Conservation (phyloP, 495 filamentous ascomycete species). For the Penicillium pancosmium region DNA sequence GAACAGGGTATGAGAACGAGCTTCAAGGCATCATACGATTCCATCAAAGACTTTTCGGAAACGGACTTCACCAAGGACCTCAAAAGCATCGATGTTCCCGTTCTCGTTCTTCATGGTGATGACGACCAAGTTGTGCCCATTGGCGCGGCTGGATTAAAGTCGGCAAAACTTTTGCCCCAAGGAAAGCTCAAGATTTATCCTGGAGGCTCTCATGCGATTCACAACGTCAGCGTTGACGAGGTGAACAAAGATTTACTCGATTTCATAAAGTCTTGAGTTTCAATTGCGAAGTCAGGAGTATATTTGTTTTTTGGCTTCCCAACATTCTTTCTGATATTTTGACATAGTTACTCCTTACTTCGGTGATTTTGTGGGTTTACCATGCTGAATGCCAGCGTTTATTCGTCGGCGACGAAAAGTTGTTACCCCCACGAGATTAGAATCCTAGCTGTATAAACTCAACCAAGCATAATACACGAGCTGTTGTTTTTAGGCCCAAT, state of each 20-base stretch:
- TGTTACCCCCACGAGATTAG: too few relatives aligned
- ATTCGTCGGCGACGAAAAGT: too few relatives aligned
- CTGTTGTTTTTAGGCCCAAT: too few relatives aligned
- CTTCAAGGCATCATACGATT: constrained; percentile 41
- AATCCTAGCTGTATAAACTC: too few relatives aligned
- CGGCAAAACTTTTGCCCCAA: constrained; percentile 37
- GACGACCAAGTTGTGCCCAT: constrained; percentile 46
- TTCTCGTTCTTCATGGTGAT: constrained; percentile 42
- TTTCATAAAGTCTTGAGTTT: constrained; percentile 23
- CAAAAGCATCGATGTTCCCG: constrained; percentile 42
- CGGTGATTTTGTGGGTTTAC: too few relatives aligned
- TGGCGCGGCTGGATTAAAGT: constrained; percentile 28
- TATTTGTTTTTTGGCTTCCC: too few relatives aligned
- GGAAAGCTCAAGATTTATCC: constrained; percentile 41
- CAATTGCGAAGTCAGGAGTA: too few relatives aligned
- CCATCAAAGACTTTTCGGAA: constrained; percentile 41
- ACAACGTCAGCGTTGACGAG: constrained; percentile 37
- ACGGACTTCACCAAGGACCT: constrained; percentile 45
- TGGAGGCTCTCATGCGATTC: constrained; percentile 42
- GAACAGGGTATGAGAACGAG: constrained; percentile 44
- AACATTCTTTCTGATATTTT: too few relatives aligned
- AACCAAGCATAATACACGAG: too few relatives aligned
- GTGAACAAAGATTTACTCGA: constrained; percentile 41
- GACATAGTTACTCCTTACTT: too few relatives aligned
- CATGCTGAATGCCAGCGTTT: too few relatives aligned